phyloP scores from a whole-genome alignment of 176 grass and related monocot genomes.

The Phoenix roebelenii region DNA sequence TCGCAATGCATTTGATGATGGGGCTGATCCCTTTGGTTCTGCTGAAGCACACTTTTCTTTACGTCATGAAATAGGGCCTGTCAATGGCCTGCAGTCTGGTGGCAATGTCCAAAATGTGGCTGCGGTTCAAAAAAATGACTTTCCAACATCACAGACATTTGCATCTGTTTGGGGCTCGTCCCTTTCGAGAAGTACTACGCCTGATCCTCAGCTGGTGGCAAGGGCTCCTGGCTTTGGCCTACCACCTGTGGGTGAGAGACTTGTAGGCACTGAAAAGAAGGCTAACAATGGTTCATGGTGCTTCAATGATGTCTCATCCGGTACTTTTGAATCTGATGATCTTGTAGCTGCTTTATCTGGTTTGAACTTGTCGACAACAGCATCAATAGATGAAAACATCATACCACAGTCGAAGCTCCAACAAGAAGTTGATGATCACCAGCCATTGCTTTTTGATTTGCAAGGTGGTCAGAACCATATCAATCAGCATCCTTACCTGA shows the following conservation, averaged over 20 bases:
- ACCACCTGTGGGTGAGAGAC: conserved; percentile 78
- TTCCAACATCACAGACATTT: conserved; percentile 41
- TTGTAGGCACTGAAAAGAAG: conserved; percentile 43
- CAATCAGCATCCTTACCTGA: conserved; percentile 38
- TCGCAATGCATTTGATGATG: conserved; percentile 17
- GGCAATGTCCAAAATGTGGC: conserved; percentile 24
- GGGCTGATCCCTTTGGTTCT: conserved; percentile 30
- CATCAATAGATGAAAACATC: conserved; percentile 29
- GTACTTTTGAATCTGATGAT: conserved; percentile 42
- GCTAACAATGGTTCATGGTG: conserved; percentile 42
- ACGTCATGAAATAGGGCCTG: neutral
- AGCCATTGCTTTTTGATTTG: conserved; percentile 34
- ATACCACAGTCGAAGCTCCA: conserved; percentile 48
- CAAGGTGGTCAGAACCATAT: conserved; percentile 34
- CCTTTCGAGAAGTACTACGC: conserved; percentile 56
- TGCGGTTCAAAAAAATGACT: conserved; percentile 44
- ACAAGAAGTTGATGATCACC: conserved; percentile 46
- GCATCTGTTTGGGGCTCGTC: conserved; percentile 60
- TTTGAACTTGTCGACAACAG: conserved; percentile 45
- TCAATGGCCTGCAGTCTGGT: conserved; percentile 25
- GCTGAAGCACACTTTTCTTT: conserved; percentile 25
- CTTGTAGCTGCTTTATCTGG: conserved; percentile 57
- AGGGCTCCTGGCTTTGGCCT: conserved; percentile 51
- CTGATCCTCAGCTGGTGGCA: conserved; percentile 53
- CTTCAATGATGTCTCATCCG: conserved; percentile 38